A percentile compares a stretch with the other conserved stretches of the same genome.
Evolutionary conservation across 805 yeast species (phyloP).

Genomic region (Teunomyces barrocoloradensis): DNA sequence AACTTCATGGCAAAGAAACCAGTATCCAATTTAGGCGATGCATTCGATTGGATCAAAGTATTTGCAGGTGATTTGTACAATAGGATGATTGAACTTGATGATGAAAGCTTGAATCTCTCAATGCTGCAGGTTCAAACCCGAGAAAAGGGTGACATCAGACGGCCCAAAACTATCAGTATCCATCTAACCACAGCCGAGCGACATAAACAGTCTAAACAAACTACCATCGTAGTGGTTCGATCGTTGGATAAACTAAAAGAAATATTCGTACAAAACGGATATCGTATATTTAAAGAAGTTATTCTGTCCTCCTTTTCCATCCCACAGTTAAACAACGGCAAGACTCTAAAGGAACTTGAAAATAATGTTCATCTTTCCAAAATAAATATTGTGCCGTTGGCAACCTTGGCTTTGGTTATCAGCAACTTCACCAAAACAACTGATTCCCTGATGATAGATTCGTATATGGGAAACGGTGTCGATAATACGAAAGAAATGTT

Average conservation of each 20-base stretch:
- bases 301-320: slow-evolving; percentile 22
- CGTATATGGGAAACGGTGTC: slow-evolving; percentile 17
- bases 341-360: slow-evolving; percentile 17
- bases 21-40: slow-evolving; percentile 53
- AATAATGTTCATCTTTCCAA: slow-evolving; percentile 10
- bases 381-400: slow-evolving; percentile 40
- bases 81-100: slow-evolving; percentile 70
- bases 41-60: slow-evolving; percentile 75
- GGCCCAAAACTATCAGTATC: slow-evolving; percentile 58
- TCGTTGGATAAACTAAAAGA: slow-evolving; percentile 32
- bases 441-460: slow-evolving; percentile 32
- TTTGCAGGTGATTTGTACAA: slow-evolving; percentile 76
- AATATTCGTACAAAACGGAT: slow-evolving; percentile 20
- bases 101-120: slow-evolving; percentile 47
- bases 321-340: slow-evolving; percentile 20
- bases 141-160: slow-evolving; percentile 25
- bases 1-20: slow-evolving; percentile 60
- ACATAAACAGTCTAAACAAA: slow-evolving; percentile 39
- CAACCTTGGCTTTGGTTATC: slow-evolving; percentile 49
- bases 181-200: slow-evolving; percentile 25
- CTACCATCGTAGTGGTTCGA: slow-evolving; percentile 33
- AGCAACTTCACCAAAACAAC: slow-evolving; percentile 51
- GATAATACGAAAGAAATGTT: slow-evolving; percentile 14
- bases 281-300: slow-evolving; percentile 42
- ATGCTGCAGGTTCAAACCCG: slow-evolving; percentile 20